Percentiles rank a stretch among this genome's conserved stretches.
These are phyloP conservation scores for Neopestalotiopsis clavispora DNA, from an alignment of 2,329 filamentous ascomycete species.

Conservation along the genomic window DNA sequence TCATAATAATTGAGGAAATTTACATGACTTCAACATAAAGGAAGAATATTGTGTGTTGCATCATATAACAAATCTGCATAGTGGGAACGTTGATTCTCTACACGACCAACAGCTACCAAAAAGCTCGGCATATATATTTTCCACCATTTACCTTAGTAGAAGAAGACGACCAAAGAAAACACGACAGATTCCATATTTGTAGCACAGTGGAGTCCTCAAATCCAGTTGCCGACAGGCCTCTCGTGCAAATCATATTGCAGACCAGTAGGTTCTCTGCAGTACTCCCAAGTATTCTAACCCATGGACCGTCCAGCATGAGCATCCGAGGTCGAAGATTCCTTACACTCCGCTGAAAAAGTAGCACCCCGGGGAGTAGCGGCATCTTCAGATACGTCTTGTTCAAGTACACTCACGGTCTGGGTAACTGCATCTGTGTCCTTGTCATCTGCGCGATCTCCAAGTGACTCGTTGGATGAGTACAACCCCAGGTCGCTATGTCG, in stretches of 20 bases:
- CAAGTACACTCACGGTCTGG: background rate
- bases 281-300: conserved; percentile 17
- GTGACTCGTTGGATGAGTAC: conserved; percentile 6
- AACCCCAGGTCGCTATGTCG: conserved; percentile 16
- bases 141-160: too few species aligned
- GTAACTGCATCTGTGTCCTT: background rate
- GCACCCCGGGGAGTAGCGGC: background rate
- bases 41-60: too few species aligned
- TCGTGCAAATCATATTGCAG: background rate
- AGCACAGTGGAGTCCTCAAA: too few species aligned
- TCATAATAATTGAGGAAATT: too few species aligned
- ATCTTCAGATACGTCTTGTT: background rate
- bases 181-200: too few species aligned
- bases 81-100: too few species aligned
- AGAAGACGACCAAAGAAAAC: too few species aligned
- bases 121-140: too few species aligned
- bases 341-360: background rate
- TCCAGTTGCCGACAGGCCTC: conserved; percentile 21
- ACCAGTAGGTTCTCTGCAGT: conserved; percentile 1
- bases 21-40: too few species aligned
- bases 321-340: background rate
- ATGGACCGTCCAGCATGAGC: background rate
- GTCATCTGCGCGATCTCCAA: background rate
- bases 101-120: too few species aligned
- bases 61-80: too few species aligned